Percentiles rank a stretch among this genome's conserved stretches.
phyloP scores from a whole-genome alignment of 2,329 filamentous ascomycete genomes.

The Fusarium phyllophilum region DNA sequence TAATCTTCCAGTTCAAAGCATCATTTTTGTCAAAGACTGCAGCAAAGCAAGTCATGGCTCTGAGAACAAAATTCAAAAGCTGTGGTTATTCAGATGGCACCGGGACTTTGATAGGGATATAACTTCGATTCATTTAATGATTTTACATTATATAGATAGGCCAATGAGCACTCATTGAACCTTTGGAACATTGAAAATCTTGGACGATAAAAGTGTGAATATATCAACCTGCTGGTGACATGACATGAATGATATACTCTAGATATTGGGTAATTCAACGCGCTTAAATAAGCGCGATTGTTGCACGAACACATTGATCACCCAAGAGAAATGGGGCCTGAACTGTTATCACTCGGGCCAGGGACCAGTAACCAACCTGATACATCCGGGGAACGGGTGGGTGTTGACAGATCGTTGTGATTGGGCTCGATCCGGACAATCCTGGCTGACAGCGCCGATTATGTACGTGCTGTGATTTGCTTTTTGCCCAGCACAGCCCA shows the following conservation, averaged over 20 bases:
- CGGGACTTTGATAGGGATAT: neutral
- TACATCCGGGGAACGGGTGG: neutral
- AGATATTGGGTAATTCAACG: neutral
- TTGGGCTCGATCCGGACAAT: neutral
- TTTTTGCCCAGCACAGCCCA: constrained; percentile 15
- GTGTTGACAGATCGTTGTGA: neutral
- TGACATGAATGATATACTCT: neutral
- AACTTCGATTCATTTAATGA: neutral
- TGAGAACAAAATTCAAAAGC: neutral
- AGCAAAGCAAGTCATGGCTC: neutral
- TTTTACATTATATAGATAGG: neutral
- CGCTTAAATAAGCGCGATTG: neutral
- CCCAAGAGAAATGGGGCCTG: neutral
- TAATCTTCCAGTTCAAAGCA: neutral
- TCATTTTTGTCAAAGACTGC: neutral
- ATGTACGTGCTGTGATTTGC: constrained; percentile 11
- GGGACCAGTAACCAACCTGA: neutral
- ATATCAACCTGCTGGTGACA: neutral
- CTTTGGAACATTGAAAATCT: neutral
- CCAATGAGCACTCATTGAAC: too few relatives aligned
- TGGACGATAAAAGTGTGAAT: neutral
- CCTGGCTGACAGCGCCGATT: neutral
- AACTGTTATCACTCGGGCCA: neutral
- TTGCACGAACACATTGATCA: neutral
- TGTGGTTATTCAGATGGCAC: neutral